Base-by-base conservation (phyloP, 805 yeast species). In the Peterozyma xylosa region DNA sequence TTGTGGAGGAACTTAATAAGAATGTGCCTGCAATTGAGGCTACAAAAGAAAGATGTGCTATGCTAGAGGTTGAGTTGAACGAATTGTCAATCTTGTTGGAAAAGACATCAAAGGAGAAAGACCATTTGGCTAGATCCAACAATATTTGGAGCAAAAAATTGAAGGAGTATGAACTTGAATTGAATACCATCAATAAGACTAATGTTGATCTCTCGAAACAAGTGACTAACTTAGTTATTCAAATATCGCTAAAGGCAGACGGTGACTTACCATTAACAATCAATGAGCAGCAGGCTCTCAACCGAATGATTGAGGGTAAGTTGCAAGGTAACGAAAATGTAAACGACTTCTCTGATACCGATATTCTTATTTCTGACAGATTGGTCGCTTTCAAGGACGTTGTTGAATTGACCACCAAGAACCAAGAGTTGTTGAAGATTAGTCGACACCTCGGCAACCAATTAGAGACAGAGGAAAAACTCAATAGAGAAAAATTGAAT, bases 121-220 rank as follows among this genome's bases (percentile, higher is more conserved):
- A 68, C 32, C 74, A 69, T 18, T 56, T 62, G 27, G 64, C 69
- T 27, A 60, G 55, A 33, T 52, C 54, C 6, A 46, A 45, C 14
- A 56, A 48, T 13, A 43, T 52, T n/a, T 50, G 60, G 27, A 51
- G 48, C 27, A 59, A 55, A 40, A 65, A 59, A 39, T 50, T 58
- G 32, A 55, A 61, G 11, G 83, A 77, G 43, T 59, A 66, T 37
- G 71, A 71, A 49, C 58, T 65, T 21, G 82, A 78, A 50, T 56
- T 73, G 11, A 62, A 58, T 13, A 64, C 74, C 5, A 58, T 84
- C 49, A 70, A 73, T 38, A 75, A 73, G 45, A 79, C 82, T 50
- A 74, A 82, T 37, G 64, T 71, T 29, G 97, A 91, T 55, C 65
- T 91, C 35, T 86, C 95, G 6, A 78, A 80, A 37, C 98, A 91